phyloP scores from a whole-genome alignment of 2,329 filamentous ascomycete species.

The Claviceps pazoutovae region DNA sequence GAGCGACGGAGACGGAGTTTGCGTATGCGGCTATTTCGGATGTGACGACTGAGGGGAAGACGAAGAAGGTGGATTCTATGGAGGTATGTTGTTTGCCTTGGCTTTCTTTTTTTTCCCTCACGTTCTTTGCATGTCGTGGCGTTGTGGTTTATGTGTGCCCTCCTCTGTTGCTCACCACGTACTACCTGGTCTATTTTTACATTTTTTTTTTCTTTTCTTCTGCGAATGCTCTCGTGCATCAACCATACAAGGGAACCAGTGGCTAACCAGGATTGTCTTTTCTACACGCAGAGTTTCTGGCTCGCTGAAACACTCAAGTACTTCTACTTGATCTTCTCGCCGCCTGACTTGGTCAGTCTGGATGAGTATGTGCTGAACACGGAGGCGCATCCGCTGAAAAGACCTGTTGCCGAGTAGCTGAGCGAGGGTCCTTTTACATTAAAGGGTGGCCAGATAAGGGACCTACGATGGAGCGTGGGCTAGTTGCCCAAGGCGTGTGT shows the following conservation, averaged over 20 bases:
- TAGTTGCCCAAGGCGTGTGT: no score
- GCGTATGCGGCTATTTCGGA: conserved; percentile 35
- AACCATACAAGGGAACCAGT: not conserved
- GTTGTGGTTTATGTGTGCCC: no score
- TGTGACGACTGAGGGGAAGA: conserved; percentile 19
- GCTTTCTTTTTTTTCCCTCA: no score
- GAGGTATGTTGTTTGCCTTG: conserved; percentile 21
- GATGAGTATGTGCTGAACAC: conserved; percentile 53
- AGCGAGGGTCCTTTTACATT: no score
- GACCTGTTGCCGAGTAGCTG: not conserved
- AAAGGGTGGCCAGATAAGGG: no score
- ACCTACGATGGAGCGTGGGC: no score
- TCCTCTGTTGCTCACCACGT: no score
- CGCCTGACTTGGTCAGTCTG: conserved; percentile 47
- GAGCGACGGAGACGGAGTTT: conserved; percentile 30
- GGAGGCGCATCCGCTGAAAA: conserved; percentile 30
- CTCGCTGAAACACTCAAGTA: conserved; percentile 63
- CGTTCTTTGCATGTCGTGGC: no score
- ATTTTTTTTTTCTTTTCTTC: no score
- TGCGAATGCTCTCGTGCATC: not conserved
- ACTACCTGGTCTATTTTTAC: no score
- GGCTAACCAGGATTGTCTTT: not conserved
- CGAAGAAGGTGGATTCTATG: conserved; percentile 42
- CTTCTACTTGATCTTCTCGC: conserved; percentile 57
- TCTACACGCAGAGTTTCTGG: conserved; percentile 50